phyloP scores from a whole-genome alignment of 179 eudicot genomes.

The Drosera spatulata region DNA sequence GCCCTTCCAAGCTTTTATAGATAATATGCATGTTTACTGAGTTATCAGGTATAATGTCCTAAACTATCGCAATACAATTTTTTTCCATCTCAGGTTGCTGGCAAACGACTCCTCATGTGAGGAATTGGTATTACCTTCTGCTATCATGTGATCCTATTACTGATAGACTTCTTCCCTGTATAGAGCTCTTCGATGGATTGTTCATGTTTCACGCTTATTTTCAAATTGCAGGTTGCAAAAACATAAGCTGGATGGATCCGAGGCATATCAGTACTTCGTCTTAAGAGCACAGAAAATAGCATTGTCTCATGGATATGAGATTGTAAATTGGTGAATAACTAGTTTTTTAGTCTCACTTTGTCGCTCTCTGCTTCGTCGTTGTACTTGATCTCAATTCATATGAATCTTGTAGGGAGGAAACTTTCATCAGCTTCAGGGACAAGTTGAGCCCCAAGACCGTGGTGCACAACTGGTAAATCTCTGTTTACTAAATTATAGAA shows the following conservation, averaged over 20 bases:
- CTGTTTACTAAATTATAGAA: not conserved
- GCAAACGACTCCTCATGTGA: slow-evolving; percentile 48
- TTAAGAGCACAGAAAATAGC: slow-evolving; percentile 81
- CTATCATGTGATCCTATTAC: not conserved
- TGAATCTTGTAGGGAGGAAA: slow-evolving; percentile 73
- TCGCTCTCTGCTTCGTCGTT: not conserved
- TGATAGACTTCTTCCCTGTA: too few relatives aligned
- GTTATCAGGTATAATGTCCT: not conserved
- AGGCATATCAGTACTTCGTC: slow-evolving; percentile 81
- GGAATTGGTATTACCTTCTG: slow-evolving; percentile 39
- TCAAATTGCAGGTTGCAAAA: slow-evolving; percentile 43
- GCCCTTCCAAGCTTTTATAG: too few relatives aligned
- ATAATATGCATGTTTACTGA: not conserved
- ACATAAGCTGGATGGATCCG: slow-evolving; percentile 29
- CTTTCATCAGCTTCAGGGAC: slow-evolving; percentile 69
- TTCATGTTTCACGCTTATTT: not conserved
- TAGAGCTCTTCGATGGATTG: not conserved
- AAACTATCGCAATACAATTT: not conserved
- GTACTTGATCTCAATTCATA: not conserved
- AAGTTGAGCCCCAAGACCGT: slow-evolving; percentile 65
- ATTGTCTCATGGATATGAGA: slow-evolving; percentile 76
- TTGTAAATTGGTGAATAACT: slow-evolving; percentile 60
- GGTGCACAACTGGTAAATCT: slow-evolving; percentile 77
- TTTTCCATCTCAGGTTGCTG: slow-evolving; percentile 70
- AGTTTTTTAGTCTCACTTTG: not conserved